These are phyloP conservation scores for Yamadazyma taylorii DNA, from an alignment of 1,139 yeast genomes.

Conservation along the genomic window DNA sequence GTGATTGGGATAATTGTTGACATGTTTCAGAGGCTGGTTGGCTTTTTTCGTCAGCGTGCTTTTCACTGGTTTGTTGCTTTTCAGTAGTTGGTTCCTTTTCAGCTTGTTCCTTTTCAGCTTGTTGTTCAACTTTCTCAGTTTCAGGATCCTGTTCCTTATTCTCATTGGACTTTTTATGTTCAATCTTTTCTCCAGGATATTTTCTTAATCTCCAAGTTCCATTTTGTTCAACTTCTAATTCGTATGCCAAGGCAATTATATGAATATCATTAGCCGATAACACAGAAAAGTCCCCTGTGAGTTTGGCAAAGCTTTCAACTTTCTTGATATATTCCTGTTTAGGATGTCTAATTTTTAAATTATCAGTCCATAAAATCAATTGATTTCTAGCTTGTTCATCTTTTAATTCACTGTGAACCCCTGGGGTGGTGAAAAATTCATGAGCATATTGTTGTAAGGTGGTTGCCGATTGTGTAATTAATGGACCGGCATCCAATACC, in stretches of 20 bases:
- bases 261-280: constrained; percentile 90
- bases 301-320: constrained; percentile 73
- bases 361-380: constrained; percentile 73
- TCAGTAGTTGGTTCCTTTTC: constrained; percentile 4
- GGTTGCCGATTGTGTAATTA: constrained; percentile 82
- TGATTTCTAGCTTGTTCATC: constrained; percentile 85
- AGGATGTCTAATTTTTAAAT: constrained; percentile 71
- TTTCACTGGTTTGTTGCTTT: too few relatives aligned
- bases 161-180: constrained; percentile 11
- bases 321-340: constrained; percentile 58
- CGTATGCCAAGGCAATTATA: constrained; percentile 87
- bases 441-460: constrained; percentile 69
- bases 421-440: constrained; percentile 83
- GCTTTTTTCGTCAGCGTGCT: too few relatives aligned
- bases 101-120: background rate
- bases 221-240: constrained; percentile 71
- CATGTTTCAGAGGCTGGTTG: too few relatives aligned
- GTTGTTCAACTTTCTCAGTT: constrained; percentile 12
- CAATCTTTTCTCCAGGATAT: constrained; percentile 61
- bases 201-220: constrained; percentile 72
- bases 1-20: too few relatives aligned
- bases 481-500: constrained; percentile 92
- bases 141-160: constrained; percentile 16
- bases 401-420: constrained; percentile 80
- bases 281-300: constrained; percentile 90